Evolutionary conservation across 2,329 filamentous ascomycete species (phyloP).

Genomic region (Truncatella angustata): DNA sequence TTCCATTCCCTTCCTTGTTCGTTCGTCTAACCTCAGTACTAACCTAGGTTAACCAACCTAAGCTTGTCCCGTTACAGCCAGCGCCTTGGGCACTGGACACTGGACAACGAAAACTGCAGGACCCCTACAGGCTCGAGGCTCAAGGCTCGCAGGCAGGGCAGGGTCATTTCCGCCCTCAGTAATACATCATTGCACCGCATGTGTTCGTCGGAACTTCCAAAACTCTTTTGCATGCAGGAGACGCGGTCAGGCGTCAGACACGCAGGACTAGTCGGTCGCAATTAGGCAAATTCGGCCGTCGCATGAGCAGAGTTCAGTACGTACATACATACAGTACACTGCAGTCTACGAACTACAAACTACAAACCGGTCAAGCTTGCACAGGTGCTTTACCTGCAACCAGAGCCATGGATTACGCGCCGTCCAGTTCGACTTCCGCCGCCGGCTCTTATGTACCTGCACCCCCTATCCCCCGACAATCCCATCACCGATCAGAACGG

Average conservation of each 20-base stretch:
- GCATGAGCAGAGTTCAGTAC: not conserved
- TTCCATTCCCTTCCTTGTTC: too few species aligned
- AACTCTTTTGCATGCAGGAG: constrained; percentile 5
- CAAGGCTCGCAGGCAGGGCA: too few species aligned
- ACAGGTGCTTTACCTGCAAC: constrained; percentile 9
- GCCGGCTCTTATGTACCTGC: constrained; percentile 11
- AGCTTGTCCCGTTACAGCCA: not conserved
- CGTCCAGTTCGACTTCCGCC: constrained; percentile 5
- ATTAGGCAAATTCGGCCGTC: constrained; percentile 8
- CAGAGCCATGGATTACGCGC: constrained; percentile 20
- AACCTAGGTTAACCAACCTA: too few species aligned
- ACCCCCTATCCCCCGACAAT: constrained; percentile 27
- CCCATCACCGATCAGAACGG: constrained; percentile 29
- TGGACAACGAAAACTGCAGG: too few species aligned
- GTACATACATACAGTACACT: too few species aligned
- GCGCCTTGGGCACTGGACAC: too few species aligned
- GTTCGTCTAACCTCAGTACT: too few species aligned
- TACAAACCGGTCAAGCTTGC: too few species aligned
- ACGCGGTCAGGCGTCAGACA: constrained; percentile 1
- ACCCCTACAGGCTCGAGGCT: too few species aligned
- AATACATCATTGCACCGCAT: not conserved
- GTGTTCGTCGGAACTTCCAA: not conserved
- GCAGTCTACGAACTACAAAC: too few species aligned
- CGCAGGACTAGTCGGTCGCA: constrained; percentile 8
- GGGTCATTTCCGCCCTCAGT: not conserved